A percentile compares a stretch with the other conserved stretches of the same genome.
phyloP scores from a whole-genome alignment of 1,284 basidiomycete genomes.

The Tremellales sp. region DNA sequence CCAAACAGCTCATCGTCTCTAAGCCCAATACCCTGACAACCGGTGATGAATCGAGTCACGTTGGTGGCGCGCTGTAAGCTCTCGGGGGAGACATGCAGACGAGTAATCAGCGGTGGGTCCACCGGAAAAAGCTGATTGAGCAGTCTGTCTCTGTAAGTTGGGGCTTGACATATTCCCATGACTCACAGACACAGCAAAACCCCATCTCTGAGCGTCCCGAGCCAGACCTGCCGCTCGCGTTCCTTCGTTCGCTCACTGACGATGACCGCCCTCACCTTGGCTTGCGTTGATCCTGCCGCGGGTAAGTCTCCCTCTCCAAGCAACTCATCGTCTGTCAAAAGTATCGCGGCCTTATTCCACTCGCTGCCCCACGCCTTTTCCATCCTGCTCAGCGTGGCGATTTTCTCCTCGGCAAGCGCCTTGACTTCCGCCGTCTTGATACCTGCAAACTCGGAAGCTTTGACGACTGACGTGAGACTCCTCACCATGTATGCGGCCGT shows the following conservation, averaged over 20 bases:
- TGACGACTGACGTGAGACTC: slow-evolving; percentile 33
- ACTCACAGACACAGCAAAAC: slow-evolving; percentile 82
- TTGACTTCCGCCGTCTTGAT: slow-evolving; percentile 32
- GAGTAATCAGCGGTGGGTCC: slow-evolving; percentile 32
- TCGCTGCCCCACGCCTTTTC: slow-evolving; percentile 69
- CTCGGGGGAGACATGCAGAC: slow-evolving; percentile 38
- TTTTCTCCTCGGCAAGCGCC: slow-evolving; percentile 64
- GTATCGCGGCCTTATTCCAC: slow-evolving; percentile 39
- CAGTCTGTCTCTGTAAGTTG: slow-evolving; percentile 15
- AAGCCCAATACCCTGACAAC: slow-evolving; percentile 34
- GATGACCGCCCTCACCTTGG: slow-evolving; percentile 48
- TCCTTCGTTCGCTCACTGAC: slow-evolving; percentile 61
- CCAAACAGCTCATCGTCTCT: slow-evolving; percentile 30
- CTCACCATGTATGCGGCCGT: slow-evolving; percentile 40
- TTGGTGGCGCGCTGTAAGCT: slow-evolving; percentile 32
- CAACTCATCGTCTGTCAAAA: slow-evolving; percentile 13
- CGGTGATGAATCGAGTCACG: slow-evolving; percentile 34
- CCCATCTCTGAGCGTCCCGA: slow-evolving; percentile 72
- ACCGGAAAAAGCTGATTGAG: slow-evolving; percentile 38
- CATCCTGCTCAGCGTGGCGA: slow-evolving; percentile 59
- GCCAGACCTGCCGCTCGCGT: slow-evolving; percentile 64
- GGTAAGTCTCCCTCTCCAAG: slow-evolving; percentile 19
- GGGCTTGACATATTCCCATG: not conserved
- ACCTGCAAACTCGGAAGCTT: slow-evolving; percentile 22
- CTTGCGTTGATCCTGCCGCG: slow-evolving; percentile 48